These are phyloP conservation scores for Sordaria brevicollis DNA, from an alignment of 495 filamentous ascomycete species.

Conservation along the genomic window DNA sequence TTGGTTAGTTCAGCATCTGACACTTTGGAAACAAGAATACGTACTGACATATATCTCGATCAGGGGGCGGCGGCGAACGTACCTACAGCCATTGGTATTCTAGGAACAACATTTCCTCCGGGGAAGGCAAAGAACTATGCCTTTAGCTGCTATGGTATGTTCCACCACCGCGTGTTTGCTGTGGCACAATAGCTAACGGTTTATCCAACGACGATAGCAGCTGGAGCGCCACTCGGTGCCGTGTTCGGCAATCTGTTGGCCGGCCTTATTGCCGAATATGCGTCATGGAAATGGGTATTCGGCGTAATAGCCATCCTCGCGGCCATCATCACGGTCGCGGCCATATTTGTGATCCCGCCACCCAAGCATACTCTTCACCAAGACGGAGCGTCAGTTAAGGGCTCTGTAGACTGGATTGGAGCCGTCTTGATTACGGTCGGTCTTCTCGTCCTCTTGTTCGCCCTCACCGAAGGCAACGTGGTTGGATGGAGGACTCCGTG, in stretches of 20 bases:
- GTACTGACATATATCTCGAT: constrained; percentile 4
- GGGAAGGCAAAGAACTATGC: constrained; percentile 56
- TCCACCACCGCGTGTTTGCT: not conserved
- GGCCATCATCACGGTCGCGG: constrained; percentile 45
- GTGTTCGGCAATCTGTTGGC: constrained; percentile 45
- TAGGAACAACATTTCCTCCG: constrained; percentile 49
- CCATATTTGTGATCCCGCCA: constrained; percentile 54
- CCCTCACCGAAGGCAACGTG: constrained; percentile 52
- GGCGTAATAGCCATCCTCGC: constrained; percentile 56
- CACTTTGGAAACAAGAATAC: not conserved
- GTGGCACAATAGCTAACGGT: not conserved
- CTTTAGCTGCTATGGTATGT: constrained; percentile 38
- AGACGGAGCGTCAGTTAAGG: constrained; percentile 11
- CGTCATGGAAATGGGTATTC: constrained; percentile 55
- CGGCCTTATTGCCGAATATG: constrained; percentile 44
- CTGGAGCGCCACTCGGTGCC: constrained; percentile 49
- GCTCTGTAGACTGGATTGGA: constrained; percentile 54
- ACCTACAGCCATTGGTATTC: constrained; percentile 54
- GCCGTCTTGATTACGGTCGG: constrained; percentile 53
- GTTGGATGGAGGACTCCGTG: constrained; percentile 60
- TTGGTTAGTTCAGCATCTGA: constrained; percentile 38
- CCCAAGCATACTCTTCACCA: constrained; percentile 29
- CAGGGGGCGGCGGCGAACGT: constrained; percentile 57
- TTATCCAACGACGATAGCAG: constrained; percentile 15
- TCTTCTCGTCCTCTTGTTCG: constrained; percentile 50